Base-by-base conservation (phyloP, 2,329 filamentous ascomycete genomes). In the Ophiocordyceps camponoti-leonardi region DNA sequence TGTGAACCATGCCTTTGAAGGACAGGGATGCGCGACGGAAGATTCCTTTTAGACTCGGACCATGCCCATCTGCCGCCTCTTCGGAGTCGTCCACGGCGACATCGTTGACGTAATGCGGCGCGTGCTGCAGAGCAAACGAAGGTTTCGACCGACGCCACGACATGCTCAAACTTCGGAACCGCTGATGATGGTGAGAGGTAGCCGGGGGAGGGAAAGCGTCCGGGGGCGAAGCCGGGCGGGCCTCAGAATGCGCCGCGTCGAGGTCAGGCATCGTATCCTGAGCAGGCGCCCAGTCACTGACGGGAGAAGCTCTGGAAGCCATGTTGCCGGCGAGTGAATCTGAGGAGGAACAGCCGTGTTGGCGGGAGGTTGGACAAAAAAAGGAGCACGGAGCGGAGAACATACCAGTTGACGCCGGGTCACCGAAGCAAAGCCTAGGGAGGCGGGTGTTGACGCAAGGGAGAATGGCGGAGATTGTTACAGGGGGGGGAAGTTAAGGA, bases 21-120 rank as follows among this genome's bases (percentile, higher is more conserved):
- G 71, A 73, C 45, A 74, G 53, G 3, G 75, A 78, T 0, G 74
- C 75, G 11, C 75, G 64, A 22, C 73, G 68, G 44, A 77, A 63
- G 49, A 69, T 72, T 43, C 69, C 67, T 54, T 68, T 73, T 47
- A 77, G 56, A 42, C 61, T 60, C 42, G 57, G 45, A n/a, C 56
- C 55, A 41, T 55, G 48, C 14, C 48, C 46, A 20, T 58, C 53
- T 44, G 54, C 52, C 4, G 51, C 47, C 33, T 62, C 58, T 46
- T 65, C 61, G 3, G 52, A 48, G 33, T 62, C 58, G 46, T 65
- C 61, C 43, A 66, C 51, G 46, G 54, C 56, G 18, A 57, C 48
- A 31, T 61, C 60, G 47, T 54, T 53, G 47, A 56, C 54, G 44
- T 56, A 52, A 37, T 53, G 42, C 22, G 52, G 50, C 28, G 59